Conservation (phyloP, 2,329 filamentous ascomycete genomes). For the Aspergillus uvarum region DNA sequence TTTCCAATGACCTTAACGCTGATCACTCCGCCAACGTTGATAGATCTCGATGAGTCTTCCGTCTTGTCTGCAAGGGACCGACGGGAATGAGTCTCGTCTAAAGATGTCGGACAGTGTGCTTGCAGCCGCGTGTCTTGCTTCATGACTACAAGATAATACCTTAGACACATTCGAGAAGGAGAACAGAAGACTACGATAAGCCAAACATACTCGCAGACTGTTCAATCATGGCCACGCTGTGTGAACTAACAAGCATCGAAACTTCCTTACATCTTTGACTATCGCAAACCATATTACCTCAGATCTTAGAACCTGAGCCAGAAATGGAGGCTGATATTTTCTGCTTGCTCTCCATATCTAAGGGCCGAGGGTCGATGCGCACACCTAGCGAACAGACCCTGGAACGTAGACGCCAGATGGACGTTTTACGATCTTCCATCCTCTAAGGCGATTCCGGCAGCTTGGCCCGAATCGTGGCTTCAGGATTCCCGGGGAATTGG, state of each 20-base stretch:
- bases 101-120: constrained; percentile 17
- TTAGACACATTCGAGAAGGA: background rate
- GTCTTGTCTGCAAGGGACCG: constrained; percentile 24
- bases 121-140: constrained; percentile 7
- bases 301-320: no score
- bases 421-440: background rate
- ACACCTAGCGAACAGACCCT: background rate
- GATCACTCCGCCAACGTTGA: constrained; percentile 12
- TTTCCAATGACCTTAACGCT: constrained; percentile 9
- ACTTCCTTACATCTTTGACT: background rate
- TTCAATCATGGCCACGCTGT: background rate
- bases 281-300: no score
- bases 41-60: constrained; percentile 13
- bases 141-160: background rate
- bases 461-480: background rate
- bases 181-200: background rate
- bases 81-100: constrained; percentile 17
- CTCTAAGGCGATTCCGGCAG: background rate
- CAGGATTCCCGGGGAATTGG: background rate
- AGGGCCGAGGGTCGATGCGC: background rate
- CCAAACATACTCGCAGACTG: background rate
- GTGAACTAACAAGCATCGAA: background rate
- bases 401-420: background rate
- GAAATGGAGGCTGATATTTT: no score
- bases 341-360: background rate